Evolutionary conservation across 2,329 filamentous ascomycete species (phyloP), one percentile per base, ranked within the genome.

Genomic region (Fulvia fulva): DNA sequence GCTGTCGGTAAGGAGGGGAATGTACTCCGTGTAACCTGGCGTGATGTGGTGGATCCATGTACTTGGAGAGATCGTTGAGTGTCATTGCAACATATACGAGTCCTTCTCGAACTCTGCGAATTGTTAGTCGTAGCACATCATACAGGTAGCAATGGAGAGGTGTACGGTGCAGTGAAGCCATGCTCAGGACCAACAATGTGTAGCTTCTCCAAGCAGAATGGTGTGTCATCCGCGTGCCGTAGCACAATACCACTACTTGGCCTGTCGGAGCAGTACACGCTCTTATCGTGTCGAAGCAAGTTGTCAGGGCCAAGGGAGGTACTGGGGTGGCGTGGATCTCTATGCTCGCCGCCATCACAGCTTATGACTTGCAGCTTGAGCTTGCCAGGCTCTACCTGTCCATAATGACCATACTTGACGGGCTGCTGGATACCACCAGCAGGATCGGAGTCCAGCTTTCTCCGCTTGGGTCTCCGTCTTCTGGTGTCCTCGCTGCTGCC

Each of bases 71-170:
- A 60, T 94, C 87, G 65, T 95, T 86, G 37, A 87, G 83, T 43
- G 86, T 83, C 92, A 97, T 96, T 47, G 90, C 84, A 26, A 97
- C 82, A 70, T 97, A 97, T 0, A 97, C 84, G 82, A 97, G 87
- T 46, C 94, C 93, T 80, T 96, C 89, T 74, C 93, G 87, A 54
- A 96, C 87, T 55, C 90, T 93, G 71, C 55, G 56, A 53, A 61
- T 57, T 57, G 67, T 79, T 64, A 80, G 74, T 60, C 43, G 25
- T 41, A 12, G 34, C 23, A 28, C 16, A 32, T 34, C 4, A 44
- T 9, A 60, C 22, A 34, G 41, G 23, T 37, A 41, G 52, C 28
- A 12, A 12, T 12, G 43, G 60, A 55, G 51, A 57, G 52, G 84
- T 90, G 75, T 84, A 95, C 89, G 91, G 91, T 66, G 90, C 87